phyloP scores from a whole-genome alignment of 2,329 filamentous ascomycete species.

The Fusarium sarcochroum region DNA sequence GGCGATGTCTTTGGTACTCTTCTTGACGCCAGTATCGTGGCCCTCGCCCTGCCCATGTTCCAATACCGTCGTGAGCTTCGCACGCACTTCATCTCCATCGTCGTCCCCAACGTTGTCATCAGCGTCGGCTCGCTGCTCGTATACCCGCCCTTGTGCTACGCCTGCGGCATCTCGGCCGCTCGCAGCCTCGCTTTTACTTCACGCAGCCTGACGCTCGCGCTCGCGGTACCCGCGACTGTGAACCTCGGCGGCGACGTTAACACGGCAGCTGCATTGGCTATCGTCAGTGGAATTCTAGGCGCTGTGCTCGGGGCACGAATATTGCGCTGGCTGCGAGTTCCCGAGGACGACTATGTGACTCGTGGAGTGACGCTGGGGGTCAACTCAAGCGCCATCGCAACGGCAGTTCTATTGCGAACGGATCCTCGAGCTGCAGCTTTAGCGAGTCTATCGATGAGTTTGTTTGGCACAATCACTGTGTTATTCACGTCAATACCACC shows the following conservation, averaged over 20 bases:
- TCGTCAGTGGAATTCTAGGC: conserved; percentile 72
- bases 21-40: conserved; percentile 71
- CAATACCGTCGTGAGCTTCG: conserved; percentile 70
- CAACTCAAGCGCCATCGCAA: conserved; percentile 72
- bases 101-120: conserved; percentile 66
- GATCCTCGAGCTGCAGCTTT: conserved; percentile 72
- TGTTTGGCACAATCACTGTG: conserved; percentile 72
- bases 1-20: conserved; percentile 69
- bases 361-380: conserved; percentile 73
- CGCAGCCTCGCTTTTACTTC: conserved; percentile 69
- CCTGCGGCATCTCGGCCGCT: conserved; percentile 66
- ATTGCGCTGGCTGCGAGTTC: conserved; percentile 64
- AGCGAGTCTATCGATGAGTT: conserved; percentile 71
- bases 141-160: conserved; percentile 69
- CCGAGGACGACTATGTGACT: conserved; percentile 74
- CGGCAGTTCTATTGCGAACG: conserved; percentile 67
- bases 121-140: conserved; percentile 68
- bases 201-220: conserved; percentile 70
- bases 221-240: conserved; percentile 69
- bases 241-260: conserved; percentile 71
- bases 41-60: conserved; percentile 73
- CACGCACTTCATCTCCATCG: conserved; percentile 67
- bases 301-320: conserved; percentile 67
- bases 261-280: conserved; percentile 69
- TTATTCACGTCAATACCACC: conserved; percentile 70